Evolutionary conservation across 192 early-diverging fungal genomes (phyloP).

Genomic region (Coemansia aciculifera): DNA sequence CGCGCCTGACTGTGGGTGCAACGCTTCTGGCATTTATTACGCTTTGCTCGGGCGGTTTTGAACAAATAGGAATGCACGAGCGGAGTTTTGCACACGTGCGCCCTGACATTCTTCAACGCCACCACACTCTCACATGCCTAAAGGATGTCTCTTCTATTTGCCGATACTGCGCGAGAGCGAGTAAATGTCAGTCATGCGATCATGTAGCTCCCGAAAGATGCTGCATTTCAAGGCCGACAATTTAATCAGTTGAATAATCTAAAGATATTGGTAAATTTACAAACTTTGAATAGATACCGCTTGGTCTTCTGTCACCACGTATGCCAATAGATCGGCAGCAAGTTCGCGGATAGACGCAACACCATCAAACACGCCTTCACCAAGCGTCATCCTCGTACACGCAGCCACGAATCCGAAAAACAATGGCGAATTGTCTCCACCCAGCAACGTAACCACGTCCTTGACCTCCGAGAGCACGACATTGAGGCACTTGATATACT

Average conservation of each 20-base stretch:
- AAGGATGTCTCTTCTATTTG: neutral
- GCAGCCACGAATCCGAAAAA: constrained; percentile 53
- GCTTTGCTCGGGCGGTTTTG: neutral
- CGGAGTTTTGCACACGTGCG: neutral
- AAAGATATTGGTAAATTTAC: neutral
- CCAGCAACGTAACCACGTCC: constrained; percentile 46
- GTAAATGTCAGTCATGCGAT: no score
- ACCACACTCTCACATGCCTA: neutral
- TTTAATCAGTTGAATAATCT: neutral
- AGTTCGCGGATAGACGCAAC: constrained; percentile 25
- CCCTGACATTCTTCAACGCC: neutral
- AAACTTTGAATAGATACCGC: constrained; percentile 39
- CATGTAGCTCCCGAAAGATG: no score
- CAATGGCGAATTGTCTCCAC: constrained; percentile 42
- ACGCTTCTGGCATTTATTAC: neutral
- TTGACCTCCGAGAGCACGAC: constrained; percentile 43
- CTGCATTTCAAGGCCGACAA: neutral
- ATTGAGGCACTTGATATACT: constrained; percentile 48
- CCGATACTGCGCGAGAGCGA: neutral
- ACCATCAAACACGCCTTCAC: constrained; percentile 32
- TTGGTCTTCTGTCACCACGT: constrained; percentile 50
- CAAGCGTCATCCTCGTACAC: constrained; percentile 45
- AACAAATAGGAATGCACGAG: neutral
- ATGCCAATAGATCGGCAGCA: constrained; percentile 48
- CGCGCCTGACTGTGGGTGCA: no score